Base-by-base conservation (phyloP, 1,284 basidiomycete species). In the Heterobasidion annosum region DNA sequence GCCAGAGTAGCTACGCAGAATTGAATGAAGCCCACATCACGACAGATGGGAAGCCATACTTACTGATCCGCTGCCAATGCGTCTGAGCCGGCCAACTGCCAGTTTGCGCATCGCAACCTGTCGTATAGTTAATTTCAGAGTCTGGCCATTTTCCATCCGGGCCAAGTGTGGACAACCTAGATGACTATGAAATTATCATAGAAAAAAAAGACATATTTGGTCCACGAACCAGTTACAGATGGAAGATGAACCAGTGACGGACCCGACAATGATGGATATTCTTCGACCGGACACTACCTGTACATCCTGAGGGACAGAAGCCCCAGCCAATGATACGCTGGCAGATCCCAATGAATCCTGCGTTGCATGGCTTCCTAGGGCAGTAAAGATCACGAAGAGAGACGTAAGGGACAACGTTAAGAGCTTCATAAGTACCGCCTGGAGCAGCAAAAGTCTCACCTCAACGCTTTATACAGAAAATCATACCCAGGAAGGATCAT, bases 31-130 rank as follows among this genome's bases (percentile, higher is more conserved):
- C 25, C 5, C 4, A 33, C 16, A 43, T 10, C 33, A 13, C 12
- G 51, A 40, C 25, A 42, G 34, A 18, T 35, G 4, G 37, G 6
- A 49, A 3, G 46, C 34, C n/a, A 8, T 25, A 67, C 73, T 50
- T 60, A 83, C 82, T 69, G 34, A 83, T 72, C 13, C 83, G 75
- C 33, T 64, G 62, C 82, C 83, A 85, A 63, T 87, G 83, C 8
- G 65, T 62, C 62, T 80, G 74, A 1, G 83, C 83, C 6, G 83
- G 83, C 83, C 84, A 86, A 60, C 81, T 85, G 7, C 81, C 82
- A 10, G 73, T 70, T 57, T 73, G 78, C 6, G 79, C 83, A 48
- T 61, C 62, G 61, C 83, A 85, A 1, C 83, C 83, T 7, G 76
- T 68, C 0, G 76, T 74, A 58, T 85, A 85, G 63, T 84, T 69